Evolutionary conservation across 768 basidiomycete genomes (phyloP).

Genomic region (Mycena capillaripes): DNA sequence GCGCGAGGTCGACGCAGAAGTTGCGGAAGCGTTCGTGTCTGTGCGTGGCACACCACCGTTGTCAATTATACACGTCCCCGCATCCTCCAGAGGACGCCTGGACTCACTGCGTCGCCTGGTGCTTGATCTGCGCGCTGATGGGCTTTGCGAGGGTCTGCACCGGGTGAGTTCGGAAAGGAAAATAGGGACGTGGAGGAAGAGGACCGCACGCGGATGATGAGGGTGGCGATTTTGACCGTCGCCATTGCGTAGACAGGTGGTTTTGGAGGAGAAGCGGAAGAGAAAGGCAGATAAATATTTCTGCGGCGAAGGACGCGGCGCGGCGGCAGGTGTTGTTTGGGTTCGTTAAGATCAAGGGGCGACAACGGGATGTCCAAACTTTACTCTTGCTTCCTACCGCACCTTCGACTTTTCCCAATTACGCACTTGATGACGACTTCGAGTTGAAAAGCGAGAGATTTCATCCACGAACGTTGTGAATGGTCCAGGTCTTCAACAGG

Average conservation of each 20-base stretch:
- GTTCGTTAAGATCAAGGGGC: no score
- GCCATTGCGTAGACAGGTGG: no score
- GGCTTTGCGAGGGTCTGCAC: constrained; percentile 87
- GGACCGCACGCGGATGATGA: constrained; percentile 76
- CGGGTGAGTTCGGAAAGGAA: neutral
- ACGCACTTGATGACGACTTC: no score
- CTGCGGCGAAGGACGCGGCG: neutral
- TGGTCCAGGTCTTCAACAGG: no score
- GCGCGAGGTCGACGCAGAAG: constrained; percentile 81
- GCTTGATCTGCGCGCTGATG: constrained; percentile 76
- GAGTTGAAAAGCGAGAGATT: no score
- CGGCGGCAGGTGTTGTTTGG: neutral
- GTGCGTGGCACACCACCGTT: neutral
- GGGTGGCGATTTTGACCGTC: constrained; percentile 78
- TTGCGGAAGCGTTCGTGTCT: constrained; percentile 82
- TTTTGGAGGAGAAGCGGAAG: neutral
- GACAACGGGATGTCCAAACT: no score
- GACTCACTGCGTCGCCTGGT: constrained; percentile 78
- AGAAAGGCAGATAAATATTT: no score
- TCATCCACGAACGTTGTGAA: no score
- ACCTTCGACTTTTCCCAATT: no score
- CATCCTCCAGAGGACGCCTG: no score
- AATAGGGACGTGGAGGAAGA: neutral
- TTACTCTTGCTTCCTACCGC: no score
- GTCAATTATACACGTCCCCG: neutral